phyloP scores from a whole-genome alignment of 495 filamentous ascomycete species.

The Aspergillus avenaceus region DNA sequence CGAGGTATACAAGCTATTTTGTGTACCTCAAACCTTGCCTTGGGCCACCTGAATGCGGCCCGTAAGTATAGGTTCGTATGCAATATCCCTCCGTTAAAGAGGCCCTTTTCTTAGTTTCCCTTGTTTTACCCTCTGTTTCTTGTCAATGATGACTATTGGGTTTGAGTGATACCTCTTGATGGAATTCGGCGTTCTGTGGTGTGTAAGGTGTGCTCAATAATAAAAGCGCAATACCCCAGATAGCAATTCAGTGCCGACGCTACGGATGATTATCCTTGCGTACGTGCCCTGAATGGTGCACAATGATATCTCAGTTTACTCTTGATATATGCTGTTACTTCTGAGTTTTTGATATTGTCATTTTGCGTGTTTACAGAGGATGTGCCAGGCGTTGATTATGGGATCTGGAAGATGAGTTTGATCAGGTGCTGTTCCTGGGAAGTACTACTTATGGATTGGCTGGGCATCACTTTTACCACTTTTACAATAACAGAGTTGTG shows the following conservation, averaged over 20 bases:
- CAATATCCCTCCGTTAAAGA: neutral
- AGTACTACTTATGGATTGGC: no score
- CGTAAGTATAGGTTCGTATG: slow-evolving; percentile 21
- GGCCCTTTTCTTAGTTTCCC: neutral
- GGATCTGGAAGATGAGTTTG: no score
- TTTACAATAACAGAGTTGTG: neutral
- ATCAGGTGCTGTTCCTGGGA: no score
- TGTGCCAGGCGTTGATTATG: no score
- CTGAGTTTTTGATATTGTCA: no score
- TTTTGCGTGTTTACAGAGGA: no score
- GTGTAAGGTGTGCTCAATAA: neutral
- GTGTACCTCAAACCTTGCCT: slow-evolving; percentile 1
- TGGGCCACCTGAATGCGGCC: neutral
- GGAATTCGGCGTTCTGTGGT: neutral
- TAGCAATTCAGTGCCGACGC: neutral
- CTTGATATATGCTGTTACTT: neutral
- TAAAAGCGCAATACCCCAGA: neutral
- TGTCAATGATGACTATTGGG: no score
- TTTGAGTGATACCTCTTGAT: neutral
- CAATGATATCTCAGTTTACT: neutral
- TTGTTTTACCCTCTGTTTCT: neutral
- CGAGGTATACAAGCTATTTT: neutral
- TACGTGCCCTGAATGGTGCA: neutral
- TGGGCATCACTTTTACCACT: no score
- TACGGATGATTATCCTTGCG: neutral